These are phyloP conservation scores for Teunomyces cretensis DNA, from an alignment of 805 yeast genomes.

Conservation along the genomic window DNA sequence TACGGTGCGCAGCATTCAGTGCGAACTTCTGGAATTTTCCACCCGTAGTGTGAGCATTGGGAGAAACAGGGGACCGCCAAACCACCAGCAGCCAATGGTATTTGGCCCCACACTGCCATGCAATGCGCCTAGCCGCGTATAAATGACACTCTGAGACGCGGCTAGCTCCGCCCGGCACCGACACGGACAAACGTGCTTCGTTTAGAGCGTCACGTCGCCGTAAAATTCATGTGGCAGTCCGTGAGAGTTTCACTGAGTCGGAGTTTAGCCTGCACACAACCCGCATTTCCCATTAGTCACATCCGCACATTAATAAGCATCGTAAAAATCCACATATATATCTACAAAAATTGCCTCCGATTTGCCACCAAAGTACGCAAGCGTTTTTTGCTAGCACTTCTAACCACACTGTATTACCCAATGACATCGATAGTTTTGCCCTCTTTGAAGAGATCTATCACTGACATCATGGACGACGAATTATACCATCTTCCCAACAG, in stretches of 20 bases:
- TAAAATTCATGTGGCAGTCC: neutral
- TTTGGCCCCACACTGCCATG: no score
- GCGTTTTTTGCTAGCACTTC: neutral
- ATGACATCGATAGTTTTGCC: constrained; percentile 55
- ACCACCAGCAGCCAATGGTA: no score
- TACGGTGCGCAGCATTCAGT: neutral
- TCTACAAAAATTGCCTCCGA: constrained; percentile 6
- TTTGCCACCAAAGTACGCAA: neutral
- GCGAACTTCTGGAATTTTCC: constrained; percentile 4
- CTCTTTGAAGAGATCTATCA: constrained; percentile 49
- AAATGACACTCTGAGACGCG: neutral
- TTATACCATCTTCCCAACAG: constrained; percentile 43
- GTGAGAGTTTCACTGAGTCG: neutral
- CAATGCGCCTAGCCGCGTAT: no score
- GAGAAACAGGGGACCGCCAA: neutral
- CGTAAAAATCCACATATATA: constrained; percentile 7
- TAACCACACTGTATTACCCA: neutral
- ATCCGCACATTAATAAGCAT: constrained; percentile 9
- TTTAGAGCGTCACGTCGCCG: neutral
- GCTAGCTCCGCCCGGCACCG: neutral
- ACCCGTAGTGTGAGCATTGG: neutral
- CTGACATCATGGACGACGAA: constrained; percentile 63
- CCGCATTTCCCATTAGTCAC: constrained; percentile 3
- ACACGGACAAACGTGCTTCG: neutral
- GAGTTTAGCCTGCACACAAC: constrained; percentile 3